Conservation (phyloP, 192 early-diverging fungal species). For the Backusella parvicylindrica region DNA sequence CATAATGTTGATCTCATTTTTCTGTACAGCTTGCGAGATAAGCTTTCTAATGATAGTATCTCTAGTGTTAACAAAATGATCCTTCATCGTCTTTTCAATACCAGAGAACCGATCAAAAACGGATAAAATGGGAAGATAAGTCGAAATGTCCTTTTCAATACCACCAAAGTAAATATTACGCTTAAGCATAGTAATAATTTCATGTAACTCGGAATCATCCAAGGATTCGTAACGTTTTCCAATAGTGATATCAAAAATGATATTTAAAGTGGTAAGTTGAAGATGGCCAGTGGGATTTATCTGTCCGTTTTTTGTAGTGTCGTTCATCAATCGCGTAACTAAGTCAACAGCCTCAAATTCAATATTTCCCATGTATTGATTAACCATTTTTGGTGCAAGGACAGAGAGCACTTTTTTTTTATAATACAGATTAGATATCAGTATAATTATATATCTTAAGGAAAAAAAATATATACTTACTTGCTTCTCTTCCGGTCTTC, state of each 20-base stretch:
- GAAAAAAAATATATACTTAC: neutral
- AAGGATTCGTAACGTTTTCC: conserved; percentile 3
- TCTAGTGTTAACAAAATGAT: neutral
- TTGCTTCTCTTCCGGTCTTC: neutral
- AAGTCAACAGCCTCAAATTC: neutral
- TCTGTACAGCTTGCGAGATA: neutral
- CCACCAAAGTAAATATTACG: neutral
- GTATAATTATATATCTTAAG: too few relatives aligned
- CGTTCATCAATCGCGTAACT: neutral
- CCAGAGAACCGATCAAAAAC: neutral
- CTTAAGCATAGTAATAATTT: neutral
- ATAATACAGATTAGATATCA: too few relatives aligned
- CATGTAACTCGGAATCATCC: neutral
- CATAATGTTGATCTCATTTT: neutral
- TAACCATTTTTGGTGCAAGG: neutral
- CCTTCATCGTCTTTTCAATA: neutral
- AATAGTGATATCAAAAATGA: neutral
- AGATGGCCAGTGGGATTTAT: neutral
- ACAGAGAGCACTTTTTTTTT: neutral
- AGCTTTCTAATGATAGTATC: neutral
- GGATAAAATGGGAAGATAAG: neutral
- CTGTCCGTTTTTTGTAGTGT: neutral
- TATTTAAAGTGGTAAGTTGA: neutral
- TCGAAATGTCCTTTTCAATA: neutral
- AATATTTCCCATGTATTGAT: neutral